A percentile compares a stretch with the other conserved stretches of the same genome.
Evolutionary conservation across 192 early-diverging fungal genomes (phyloP).

Genomic region (Umbelopsis sp.): DNA sequence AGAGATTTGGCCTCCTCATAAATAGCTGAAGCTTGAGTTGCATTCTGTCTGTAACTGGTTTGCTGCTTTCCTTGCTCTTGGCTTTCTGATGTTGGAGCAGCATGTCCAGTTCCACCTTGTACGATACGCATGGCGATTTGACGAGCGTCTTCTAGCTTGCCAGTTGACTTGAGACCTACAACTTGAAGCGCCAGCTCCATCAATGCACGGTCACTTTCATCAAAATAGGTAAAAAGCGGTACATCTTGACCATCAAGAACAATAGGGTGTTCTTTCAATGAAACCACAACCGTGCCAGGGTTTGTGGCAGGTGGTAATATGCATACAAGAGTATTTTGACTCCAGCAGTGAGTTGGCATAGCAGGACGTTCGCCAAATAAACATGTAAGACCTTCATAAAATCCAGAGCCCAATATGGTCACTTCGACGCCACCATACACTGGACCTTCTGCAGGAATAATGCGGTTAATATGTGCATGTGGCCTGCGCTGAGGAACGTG

Average conservation of each 20-base stretch:
- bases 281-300: slow-evolving; percentile 65
- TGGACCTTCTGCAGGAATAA: slow-evolving; percentile 81
- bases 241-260: slow-evolving; percentile 43
- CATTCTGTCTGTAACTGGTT: slow-evolving; percentile 12
- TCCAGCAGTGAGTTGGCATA: slow-evolving; percentile 67
- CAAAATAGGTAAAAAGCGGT: slow-evolving; percentile 52
- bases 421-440: slow-evolving; percentile 77
- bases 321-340: slow-evolving; percentile 72
- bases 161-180: slow-evolving; percentile 70
- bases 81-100: background rate
- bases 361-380: slow-evolving; percentile 74
- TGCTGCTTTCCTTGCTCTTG: background rate
- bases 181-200: slow-evolving; percentile 83
- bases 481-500: background rate
- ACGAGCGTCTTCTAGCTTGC: slow-evolving; percentile 66
- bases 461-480: slow-evolving; percentile 52
- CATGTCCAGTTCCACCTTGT: slow-evolving; percentile 32
- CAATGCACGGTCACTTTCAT: slow-evolving; percentile 77
- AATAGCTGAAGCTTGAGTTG: background rate
- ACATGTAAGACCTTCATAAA: slow-evolving; percentile 72
- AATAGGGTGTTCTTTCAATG: slow-evolving; percentile 42
- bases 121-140: slow-evolving; percentile 66
- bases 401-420: slow-evolving; percentile 73
- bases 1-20: background rate
- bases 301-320: slow-evolving; percentile 69